A percentile compares a stretch with the other conserved stretches of the same genome.
These are phyloP conservation scores for Berberis thunbergii DNA, from an alignment of 164 flowering plant genomes.

Conservation along the genomic window DNA sequence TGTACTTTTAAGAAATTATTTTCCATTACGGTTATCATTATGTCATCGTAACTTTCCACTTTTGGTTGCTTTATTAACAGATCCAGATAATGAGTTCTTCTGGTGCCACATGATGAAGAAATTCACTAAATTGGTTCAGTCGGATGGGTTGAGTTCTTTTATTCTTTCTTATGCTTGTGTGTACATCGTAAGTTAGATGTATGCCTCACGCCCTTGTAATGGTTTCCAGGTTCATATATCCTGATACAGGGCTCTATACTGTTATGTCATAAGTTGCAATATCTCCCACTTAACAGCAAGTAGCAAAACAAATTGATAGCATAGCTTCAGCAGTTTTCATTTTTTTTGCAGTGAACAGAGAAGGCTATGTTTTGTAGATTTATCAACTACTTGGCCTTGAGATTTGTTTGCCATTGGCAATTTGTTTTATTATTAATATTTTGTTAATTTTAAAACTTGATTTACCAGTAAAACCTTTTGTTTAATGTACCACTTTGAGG, in stretches of 20 bases:
- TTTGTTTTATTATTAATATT: background rate
- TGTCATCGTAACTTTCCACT: background rate
- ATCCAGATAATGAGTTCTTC: constrained; percentile 1
- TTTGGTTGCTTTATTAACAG: background rate
- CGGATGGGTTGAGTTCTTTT: background rate
- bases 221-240: background rate
- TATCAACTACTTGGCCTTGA: too few species aligned
- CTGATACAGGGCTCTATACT: background rate
- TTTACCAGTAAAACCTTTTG: too few species aligned
- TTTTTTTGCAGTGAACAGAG: background rate
- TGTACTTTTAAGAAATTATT: background rate
- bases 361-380: too few species aligned
- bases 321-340: background rate
- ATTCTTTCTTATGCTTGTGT: background rate
- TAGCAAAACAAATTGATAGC: background rate
- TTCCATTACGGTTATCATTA: background rate
- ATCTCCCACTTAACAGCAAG: background rate
- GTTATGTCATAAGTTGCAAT: background rate
- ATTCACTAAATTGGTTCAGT: too few species aligned
- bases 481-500: too few species aligned
- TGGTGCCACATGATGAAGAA: background rate
- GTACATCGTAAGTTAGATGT: background rate
- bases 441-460: background rate
- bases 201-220: background rate
- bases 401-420: too few species aligned